A percentile compares a stretch with the other conserved stretches of the same genome.
phyloP scores from a whole-genome alignment of 202 grass and related monocot genomes.

The Musa balbisiana region DNA sequence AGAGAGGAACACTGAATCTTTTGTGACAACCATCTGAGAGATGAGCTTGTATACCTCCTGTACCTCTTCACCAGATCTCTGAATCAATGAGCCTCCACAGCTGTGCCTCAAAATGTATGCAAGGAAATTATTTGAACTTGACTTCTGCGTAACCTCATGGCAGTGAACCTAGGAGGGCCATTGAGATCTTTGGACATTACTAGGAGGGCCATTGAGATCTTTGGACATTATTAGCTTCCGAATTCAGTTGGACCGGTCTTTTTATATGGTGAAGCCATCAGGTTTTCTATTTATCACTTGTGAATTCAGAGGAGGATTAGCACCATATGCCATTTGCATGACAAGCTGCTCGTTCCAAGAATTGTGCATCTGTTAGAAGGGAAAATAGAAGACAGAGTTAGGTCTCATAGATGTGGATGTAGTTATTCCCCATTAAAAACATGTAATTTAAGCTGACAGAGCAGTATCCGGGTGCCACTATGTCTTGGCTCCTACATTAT shows the following conservation, averaged over 20 bases:
- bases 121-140: neutral
- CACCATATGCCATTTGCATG: constrained; percentile 11
- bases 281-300: constrained; percentile 1
- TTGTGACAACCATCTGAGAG: neutral
- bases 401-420: neutral
- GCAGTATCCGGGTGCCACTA: neutral
- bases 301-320: constrained; percentile 11
- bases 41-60: neutral
- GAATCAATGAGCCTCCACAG: neutral
- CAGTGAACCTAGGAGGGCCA: neutral
- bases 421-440: neutral
- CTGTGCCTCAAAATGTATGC: neutral
- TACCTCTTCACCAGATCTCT: neutral
- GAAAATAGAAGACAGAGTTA: neutral
- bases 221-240: neutral
- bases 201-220: neutral
- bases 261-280: constrained; percentile 8
- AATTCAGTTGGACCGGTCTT: neutral
- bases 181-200: neutral
- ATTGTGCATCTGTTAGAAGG: constrained; percentile 1
- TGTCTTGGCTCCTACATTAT: too few species aligned
- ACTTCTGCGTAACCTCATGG: neutral
- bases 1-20: neutral
- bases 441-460: neutral
- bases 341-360: constrained; percentile 15